These are phyloP conservation scores for Pestalotiopsis sp. DNA, from an alignment of 2,329 filamentous ascomycete genomes.

Conservation along the genomic window DNA sequence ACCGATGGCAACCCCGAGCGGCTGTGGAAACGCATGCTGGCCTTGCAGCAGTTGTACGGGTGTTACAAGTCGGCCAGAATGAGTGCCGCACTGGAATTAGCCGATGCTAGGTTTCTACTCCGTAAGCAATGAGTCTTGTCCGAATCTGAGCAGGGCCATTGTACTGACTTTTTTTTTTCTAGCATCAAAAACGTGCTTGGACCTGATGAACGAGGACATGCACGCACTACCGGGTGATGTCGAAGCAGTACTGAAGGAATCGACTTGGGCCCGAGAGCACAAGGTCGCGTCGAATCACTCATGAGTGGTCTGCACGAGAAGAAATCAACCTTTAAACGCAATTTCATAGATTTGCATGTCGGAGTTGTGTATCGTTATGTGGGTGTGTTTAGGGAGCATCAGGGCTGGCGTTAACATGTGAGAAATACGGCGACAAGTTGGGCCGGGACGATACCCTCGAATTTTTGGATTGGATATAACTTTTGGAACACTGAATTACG, in stretches of 20 bases:
- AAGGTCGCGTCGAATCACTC: neutral
- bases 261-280: neutral
- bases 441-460: slow-evolving; percentile 6
- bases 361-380: neutral
- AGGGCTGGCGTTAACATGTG: neutral
- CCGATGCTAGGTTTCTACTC: slow-evolving; percentile 43
- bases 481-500: neutral
- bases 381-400: neutral
- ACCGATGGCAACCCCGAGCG: slow-evolving; percentile 42
- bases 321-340: no score
- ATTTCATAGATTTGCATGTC: neutral
- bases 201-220: slow-evolving; percentile 36
- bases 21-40: slow-evolving; percentile 52
- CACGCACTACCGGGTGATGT: slow-evolving; percentile 28
- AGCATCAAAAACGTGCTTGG: slow-evolving; percentile 35
- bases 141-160: slow-evolving; percentile 7
- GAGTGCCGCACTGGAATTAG: slow-evolving; percentile 46
- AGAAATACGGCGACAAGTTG: neutral
- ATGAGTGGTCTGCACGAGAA: neutral
- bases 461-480: neutral
- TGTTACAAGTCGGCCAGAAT: slow-evolving; percentile 54
- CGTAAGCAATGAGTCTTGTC: slow-evolving; percentile 38
- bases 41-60: slow-evolving; percentile 47
- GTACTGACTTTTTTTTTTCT: neutral
- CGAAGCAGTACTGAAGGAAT: slow-evolving; percentile 19